Evolutionary conservation across 78 protist species (phyloP).

Genomic region (Emiliania huxleyi): DNA sequence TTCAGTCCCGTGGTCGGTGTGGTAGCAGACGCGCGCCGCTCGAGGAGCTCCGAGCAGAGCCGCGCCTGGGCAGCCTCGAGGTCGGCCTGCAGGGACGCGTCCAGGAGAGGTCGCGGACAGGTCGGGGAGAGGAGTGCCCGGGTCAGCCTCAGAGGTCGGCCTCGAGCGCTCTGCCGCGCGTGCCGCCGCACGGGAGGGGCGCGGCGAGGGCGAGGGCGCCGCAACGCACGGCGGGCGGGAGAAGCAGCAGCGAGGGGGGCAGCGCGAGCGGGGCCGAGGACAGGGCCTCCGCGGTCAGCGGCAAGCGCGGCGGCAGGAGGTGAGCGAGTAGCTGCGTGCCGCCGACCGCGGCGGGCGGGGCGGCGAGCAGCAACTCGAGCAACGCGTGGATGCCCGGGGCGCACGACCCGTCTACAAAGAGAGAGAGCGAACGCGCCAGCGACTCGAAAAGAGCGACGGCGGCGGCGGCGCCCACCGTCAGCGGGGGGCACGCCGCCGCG

Average conservation of each 20-base stretch:
- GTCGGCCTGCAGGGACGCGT: too few species aligned
- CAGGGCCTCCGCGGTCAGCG: not conserved
- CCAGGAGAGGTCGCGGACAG: too few species aligned
- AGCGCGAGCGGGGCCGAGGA: too few species aligned
- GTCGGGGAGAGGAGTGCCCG: too few species aligned
- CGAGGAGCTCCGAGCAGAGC: not conserved
- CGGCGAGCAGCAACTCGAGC: not conserved
- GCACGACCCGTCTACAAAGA: not conserved
- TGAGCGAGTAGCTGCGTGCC: not conserved
- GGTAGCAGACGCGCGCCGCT: not conserved
- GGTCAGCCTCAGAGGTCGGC: too few species aligned
- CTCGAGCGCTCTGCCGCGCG: too few species aligned
- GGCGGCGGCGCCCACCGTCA: not conserved
- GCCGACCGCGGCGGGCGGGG: not conserved
- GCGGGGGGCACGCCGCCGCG: not conserved
- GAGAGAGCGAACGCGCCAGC: not conserved
- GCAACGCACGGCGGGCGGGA: too few species aligned
- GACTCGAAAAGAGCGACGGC: not conserved
- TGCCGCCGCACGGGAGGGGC: too few species aligned
- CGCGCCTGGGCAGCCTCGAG: not conserved
- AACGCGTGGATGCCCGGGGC: not conserved
- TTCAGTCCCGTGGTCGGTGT: too few species aligned
- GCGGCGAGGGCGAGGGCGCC: too few species aligned
- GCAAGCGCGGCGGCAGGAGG: not conserved
- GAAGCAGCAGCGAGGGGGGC: too few species aligned